Conservation (phyloP, 768 basidiomycete genomes). For the Polyporus arcularius region DNA sequence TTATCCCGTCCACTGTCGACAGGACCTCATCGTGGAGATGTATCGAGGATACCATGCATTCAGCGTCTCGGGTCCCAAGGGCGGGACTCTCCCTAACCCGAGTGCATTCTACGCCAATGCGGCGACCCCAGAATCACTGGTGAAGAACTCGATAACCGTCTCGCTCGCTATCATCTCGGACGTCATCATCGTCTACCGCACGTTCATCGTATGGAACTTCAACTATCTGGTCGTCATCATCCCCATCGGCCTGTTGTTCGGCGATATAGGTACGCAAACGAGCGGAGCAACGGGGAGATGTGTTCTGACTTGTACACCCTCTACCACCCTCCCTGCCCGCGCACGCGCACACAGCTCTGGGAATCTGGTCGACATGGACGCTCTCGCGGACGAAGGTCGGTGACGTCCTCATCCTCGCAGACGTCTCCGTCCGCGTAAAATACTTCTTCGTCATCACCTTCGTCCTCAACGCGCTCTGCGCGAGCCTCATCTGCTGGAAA, state of each 20-base stretch:
- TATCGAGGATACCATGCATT: not conserved
- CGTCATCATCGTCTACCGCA: constrained; percentile 6
- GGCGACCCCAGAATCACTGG: not conserved
- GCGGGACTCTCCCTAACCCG: not conserved
- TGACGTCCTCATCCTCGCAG: constrained; percentile 1
- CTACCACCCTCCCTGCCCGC: not conserved
- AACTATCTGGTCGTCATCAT: not conserved
- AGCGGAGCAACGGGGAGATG: not conserved
- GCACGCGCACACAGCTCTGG: not conserved
- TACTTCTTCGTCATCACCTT: constrained; percentile 16
- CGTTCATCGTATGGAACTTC: constrained; percentile 5
- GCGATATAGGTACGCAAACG: not conserved
- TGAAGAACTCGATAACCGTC: constrained; percentile 5
- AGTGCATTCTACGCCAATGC: not conserved
- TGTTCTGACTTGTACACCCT: not conserved
- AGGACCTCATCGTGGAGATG: constrained; percentile 1
- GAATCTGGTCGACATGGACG: constrained; percentile 8
- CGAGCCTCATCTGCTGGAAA: constrained; percentile 8
- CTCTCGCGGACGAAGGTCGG: not conserved
- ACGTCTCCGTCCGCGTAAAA: constrained; percentile 8
- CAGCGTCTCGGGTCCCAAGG: not conserved
- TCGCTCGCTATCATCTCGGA: constrained; percentile 5
- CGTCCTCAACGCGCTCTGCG: constrained; percentile 9
- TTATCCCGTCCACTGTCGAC: not conserved
- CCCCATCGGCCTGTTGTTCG: not conserved